Conservation (phyloP, 2,329 filamentous ascomycete genomes). For the Aureobasidium sp. region DNA sequence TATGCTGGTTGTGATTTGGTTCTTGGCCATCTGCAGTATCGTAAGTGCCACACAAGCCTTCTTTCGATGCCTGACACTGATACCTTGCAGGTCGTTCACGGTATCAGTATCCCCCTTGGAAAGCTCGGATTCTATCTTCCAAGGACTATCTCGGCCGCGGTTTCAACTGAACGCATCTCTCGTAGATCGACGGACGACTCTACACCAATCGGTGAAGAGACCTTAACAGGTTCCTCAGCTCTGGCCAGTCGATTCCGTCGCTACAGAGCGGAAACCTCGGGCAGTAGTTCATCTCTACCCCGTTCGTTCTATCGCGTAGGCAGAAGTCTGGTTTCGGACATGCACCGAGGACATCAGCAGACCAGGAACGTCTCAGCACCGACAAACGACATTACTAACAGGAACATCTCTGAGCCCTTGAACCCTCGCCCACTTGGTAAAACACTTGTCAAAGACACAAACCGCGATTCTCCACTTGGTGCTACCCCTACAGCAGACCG, state of each 20-base stretch:
- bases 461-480: slow-evolving; percentile 9
- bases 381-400: slow-evolving; percentile 11
- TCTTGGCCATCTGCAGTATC: slow-evolving; percentile 72
- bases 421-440: slow-evolving; percentile 4
- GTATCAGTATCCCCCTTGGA: slow-evolving; percentile 69
- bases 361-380: slow-evolving; percentile 10
- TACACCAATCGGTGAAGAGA: slow-evolving; percentile 16
- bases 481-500: background rate
- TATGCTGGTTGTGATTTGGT: slow-evolving; percentile 73
- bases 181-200: slow-evolving; percentile 18
- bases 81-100: slow-evolving; percentile 58
- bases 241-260: slow-evolving; percentile 8
- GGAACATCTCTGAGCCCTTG: slow-evolving; percentile 10
- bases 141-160: slow-evolving; percentile 49
- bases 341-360: background rate
- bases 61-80: background rate
- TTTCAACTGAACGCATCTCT: slow-evolving; percentile 34
- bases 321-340: background rate
- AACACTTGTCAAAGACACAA: background rate
- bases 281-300: slow-evolving; percentile 2
- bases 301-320: slow-evolving; percentile 2
- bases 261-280: background rate
- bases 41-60: slow-evolving; percentile 40
- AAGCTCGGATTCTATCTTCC: slow-evolving; percentile 57
- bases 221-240: background rate